Conservation (phyloP, 495 filamentous ascomycete species). For the Penicilliopsis zonata region DNA sequence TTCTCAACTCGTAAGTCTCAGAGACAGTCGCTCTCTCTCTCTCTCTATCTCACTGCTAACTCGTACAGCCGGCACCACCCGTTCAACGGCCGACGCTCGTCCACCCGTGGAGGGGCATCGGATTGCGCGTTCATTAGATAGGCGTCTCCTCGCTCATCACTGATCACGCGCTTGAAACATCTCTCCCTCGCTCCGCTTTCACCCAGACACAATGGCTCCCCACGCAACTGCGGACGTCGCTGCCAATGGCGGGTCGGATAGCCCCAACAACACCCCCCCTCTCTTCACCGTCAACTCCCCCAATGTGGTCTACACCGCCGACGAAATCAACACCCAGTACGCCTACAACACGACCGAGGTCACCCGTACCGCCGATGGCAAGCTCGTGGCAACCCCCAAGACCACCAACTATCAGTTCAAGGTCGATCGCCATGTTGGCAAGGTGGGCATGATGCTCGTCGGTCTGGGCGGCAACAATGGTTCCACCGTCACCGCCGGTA, state of each 20-base stretch:
- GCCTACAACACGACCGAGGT: conserved; percentile 90
- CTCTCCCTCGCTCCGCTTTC: conserved; percentile 18
- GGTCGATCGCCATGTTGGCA: conserved; percentile 85
- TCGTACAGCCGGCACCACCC: conserved; percentile 75
- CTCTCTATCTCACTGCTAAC: background rate
- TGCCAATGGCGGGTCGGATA: conserved; percentile 55
- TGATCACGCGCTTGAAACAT: conserved; percentile 7
- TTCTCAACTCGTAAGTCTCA: conserved; percentile 37
- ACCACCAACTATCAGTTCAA: conserved; percentile 95
- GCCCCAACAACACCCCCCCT: conserved; percentile 34
- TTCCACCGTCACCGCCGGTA: conserved; percentile 92
- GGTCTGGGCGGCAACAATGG: conserved; percentile 99
- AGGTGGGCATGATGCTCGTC: conserved; percentile 94
- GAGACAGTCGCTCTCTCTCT: conserved; percentile 1
- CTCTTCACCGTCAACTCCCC: conserved; percentile 83
- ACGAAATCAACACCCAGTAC: conserved; percentile 86
- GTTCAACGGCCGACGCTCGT: conserved; percentile 94
- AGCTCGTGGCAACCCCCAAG: conserved; percentile 74
- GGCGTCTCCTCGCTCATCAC: conserved; percentile 12
- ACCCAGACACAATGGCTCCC: conserved; percentile 75
- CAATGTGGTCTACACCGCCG: conserved; percentile 81
- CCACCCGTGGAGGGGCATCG: conserved; percentile 76
- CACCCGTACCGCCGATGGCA: conserved; percentile 57
- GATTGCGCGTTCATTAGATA: conserved; percentile 58
- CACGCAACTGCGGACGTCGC: conserved; percentile 60